Evolutionary conservation across 2,329 filamentous ascomycete genomes (phyloP).

Genomic region (Colletotrichum tanaceti): DNA sequence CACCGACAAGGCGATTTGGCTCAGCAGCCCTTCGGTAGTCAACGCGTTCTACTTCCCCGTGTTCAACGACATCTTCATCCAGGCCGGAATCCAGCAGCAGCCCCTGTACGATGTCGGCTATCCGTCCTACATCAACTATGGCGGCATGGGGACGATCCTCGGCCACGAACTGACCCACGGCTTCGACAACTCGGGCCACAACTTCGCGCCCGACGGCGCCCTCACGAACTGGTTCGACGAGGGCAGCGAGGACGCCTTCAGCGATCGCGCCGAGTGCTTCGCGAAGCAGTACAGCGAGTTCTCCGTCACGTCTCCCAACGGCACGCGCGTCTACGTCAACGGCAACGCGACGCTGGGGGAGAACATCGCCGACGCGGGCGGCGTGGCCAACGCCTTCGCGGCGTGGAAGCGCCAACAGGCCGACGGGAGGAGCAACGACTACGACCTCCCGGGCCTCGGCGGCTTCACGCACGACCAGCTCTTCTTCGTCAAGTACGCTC

Average conservation of each 20-base stretch:
- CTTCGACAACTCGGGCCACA: slow-evolving; percentile 73
- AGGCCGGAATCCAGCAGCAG: slow-evolving; percentile 73
- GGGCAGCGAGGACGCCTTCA: slow-evolving; percentile 67
- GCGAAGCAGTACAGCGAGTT: slow-evolving; percentile 73
- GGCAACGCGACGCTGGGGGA: slow-evolving; percentile 73
- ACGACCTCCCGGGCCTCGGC: slow-evolving; percentile 69
- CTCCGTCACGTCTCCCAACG: slow-evolving; percentile 66
- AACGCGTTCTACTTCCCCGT: slow-evolving; percentile 75
- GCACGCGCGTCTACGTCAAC: slow-evolving; percentile 68
- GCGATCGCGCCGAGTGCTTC: slow-evolving; percentile 71
- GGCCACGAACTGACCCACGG: slow-evolving; percentile 78
- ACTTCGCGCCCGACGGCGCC: slow-evolving; percentile 73
- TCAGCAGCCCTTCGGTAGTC: slow-evolving; percentile 66
- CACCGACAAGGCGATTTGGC: slow-evolving; percentile 69
- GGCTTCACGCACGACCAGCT: slow-evolving; percentile 74
- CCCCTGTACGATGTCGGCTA: slow-evolving; percentile 72
- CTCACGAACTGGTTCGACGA: slow-evolving; percentile 75
- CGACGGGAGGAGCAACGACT: slow-evolving; percentile 57
- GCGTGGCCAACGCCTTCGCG: slow-evolving; percentile 70
- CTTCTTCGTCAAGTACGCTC: slow-evolving; percentile 74
- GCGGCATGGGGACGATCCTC: slow-evolving; percentile 73
- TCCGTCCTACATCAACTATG: slow-evolving; percentile 75
- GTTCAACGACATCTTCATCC: slow-evolving; percentile 76
- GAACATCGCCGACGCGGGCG: slow-evolving; percentile 79
- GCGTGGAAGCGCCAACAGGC: slow-evolving; percentile 72